These are phyloP conservation scores for Xerocomellus dryophilus DNA, from an alignment of 768 basidiomycete genomes.

Conservation along the genomic window DNA sequence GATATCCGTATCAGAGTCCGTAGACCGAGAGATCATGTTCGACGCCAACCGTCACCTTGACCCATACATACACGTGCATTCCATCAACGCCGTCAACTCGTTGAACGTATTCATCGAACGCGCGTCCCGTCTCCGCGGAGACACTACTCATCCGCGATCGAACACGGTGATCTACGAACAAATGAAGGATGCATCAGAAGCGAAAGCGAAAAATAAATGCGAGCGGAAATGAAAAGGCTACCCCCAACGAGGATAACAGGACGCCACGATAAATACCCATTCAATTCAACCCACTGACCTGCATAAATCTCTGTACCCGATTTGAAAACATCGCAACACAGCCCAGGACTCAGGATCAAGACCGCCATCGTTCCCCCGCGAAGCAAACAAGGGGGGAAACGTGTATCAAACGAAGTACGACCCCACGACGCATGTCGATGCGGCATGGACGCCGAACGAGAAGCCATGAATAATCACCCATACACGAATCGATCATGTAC, in stretches of 20 bases:
- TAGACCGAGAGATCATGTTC: slow-evolving; percentile 47
- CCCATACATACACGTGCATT: slow-evolving; percentile 38
- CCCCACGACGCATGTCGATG: slow-evolving; percentile 1
- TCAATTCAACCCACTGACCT: slow-evolving; percentile 33
- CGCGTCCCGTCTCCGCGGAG: slow-evolving; percentile 34
- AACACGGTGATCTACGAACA: slow-evolving; percentile 48
- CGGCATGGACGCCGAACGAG: background rate
- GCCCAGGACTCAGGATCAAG: background rate
- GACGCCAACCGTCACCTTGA: slow-evolving; percentile 31
- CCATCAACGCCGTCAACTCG: slow-evolving; percentile 50
- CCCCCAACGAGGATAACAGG: background rate
- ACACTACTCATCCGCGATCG: slow-evolving; percentile 46
- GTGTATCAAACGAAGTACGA: slow-evolving; percentile 14
- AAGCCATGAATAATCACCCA: no score
- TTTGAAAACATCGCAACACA: background rate
- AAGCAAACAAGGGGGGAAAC: slow-evolving; percentile 2
- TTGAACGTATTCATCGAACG: slow-evolving; percentile 38
- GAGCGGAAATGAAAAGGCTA: slow-evolving; percentile 9
- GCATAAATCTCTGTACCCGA: slow-evolving; percentile 45
- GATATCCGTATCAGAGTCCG: background rate
- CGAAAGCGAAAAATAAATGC: background rate
- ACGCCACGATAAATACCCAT: background rate
- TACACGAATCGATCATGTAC: no score
- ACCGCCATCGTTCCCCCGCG: background rate
- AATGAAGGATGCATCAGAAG: background rate